Percentiles rank a stretch among this genome's conserved stretches.
Evolutionary conservation across 129 eudicot species (phyloP).

Genomic region (Pseudognaphalium luteoalbum): DNA sequence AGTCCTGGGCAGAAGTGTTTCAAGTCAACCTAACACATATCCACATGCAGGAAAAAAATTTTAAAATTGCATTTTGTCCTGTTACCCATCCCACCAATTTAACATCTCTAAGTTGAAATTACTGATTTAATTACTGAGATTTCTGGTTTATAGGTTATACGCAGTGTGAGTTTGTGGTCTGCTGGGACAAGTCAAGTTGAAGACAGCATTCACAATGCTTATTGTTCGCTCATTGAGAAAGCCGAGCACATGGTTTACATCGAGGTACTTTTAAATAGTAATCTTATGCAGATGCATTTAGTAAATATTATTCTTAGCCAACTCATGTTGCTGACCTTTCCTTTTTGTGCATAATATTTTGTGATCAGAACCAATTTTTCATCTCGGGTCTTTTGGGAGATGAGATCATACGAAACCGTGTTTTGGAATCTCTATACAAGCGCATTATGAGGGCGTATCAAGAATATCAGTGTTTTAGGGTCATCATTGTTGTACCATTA

Average conservation of each 20-base stretch:
- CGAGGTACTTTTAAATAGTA: slow-evolving; percentile 50
- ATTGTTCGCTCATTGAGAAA: slow-evolving; percentile 90
- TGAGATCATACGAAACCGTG: slow-evolving; percentile 81
- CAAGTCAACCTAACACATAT: neutral
- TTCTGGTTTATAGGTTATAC: slow-evolving; percentile 53
- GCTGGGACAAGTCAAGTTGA: slow-evolving; percentile 98
- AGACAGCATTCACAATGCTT: slow-evolving; percentile 91
- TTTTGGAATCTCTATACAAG: slow-evolving; percentile 68
- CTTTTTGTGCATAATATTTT: slow-evolving; percentile 25
- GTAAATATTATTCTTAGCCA: neutral
- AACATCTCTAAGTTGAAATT: neutral
- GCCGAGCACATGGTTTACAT: slow-evolving; percentile 93
- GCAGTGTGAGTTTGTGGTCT: slow-evolving; percentile 98
- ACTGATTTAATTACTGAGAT: neutral
- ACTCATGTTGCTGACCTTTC: slow-evolving; percentile 24
- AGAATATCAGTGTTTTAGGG: slow-evolving; percentile 86
- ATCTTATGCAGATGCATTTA: slow-evolving; percentile 3
- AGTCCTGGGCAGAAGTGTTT: neutral
- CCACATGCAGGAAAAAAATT: neutral
- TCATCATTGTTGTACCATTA: slow-evolving; percentile 84
- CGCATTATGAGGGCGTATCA: slow-evolving; percentile 79
- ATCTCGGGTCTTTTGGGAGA: slow-evolving; percentile 96
- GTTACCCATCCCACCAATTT: neutral
- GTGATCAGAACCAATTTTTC: slow-evolving; percentile 91
- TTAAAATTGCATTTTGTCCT: neutral